Evolutionary conservation across 2,329 filamentous ascomycete genomes (phyloP).

Genomic region (Calycina marina): DNA sequence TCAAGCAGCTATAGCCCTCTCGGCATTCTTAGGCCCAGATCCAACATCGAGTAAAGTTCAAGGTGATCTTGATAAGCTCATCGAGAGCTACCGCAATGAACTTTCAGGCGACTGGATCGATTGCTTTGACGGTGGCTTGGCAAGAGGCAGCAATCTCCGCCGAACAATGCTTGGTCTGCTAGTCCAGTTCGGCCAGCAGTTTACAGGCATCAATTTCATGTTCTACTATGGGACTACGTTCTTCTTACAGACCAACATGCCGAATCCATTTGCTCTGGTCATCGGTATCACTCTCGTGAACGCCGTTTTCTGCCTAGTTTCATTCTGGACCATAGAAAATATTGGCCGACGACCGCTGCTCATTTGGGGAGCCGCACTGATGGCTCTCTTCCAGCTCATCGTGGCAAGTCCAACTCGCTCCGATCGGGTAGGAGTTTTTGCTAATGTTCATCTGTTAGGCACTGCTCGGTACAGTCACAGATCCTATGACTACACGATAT

Average conservation of each 20-base stretch:
- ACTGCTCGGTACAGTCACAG: no score
- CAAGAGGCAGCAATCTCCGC: constrained; percentile 52
- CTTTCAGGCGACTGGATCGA: constrained; percentile 55
- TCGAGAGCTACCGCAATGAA: no score
- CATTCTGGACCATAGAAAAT: background rate
- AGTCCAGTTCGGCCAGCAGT: constrained; percentile 74
- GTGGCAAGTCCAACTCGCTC: background rate
- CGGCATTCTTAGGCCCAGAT: constrained; percentile 59
- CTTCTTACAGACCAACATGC: constrained; percentile 58
- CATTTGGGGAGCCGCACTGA: background rate
- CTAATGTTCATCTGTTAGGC: background rate
- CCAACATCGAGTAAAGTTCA: constrained; percentile 26
- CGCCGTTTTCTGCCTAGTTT: background rate
- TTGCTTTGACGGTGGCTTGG: constrained; percentile 52
- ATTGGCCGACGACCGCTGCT: background rate
- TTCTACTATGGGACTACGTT: constrained; percentile 90
- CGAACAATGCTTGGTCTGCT: constrained; percentile 57
- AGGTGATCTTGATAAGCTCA: constrained; percentile 49
- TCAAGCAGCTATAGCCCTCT: constrained; percentile 32
- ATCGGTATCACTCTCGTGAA: constrained; percentile 55
- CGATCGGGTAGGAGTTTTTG: no score
- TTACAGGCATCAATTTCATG: constrained; percentile 76
- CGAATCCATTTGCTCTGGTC: constrained; percentile 68
- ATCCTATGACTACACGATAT: background rate
- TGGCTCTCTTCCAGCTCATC: background rate